Percentiles rank a stretch among this genome's conserved stretches.
These are phyloP conservation scores for Serendipita sp. DNA, from an alignment of 768 basidiomycete species.

Conservation along the genomic window DNA sequence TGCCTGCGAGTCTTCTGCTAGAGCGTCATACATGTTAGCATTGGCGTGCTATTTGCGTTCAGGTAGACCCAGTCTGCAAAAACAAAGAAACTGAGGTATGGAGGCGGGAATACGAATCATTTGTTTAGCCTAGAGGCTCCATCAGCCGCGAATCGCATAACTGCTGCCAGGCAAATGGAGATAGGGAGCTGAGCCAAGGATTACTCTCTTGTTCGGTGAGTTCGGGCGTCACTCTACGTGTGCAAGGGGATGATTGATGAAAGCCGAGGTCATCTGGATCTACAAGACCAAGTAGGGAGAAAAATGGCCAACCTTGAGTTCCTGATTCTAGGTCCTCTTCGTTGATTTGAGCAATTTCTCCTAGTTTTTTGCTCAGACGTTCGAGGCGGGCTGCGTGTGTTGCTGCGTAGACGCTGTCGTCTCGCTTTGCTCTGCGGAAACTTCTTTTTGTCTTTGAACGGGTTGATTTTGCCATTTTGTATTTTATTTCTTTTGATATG, in stretches of 20 bases:
- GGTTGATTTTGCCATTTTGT: conserved; percentile 62
- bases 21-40: background rate
- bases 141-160: background rate
- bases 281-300: background rate
- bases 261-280: background rate
- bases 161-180: background rate
- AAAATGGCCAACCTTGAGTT: conserved; percentile 11
- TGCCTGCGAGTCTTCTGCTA: background rate
- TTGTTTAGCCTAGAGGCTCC: background rate
- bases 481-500: background rate
- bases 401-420: conserved; percentile 53
- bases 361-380: conserved; percentile 52
- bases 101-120: background rate
- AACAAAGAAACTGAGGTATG: background rate
- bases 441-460: conserved; percentile 68
- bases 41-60: background rate
- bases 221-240: background rate
- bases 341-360: conserved; percentile 18
- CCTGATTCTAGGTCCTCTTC: conserved; percentile 15
- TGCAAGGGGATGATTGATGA: background rate
- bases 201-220: background rate
- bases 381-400: conserved; percentile 60
- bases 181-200: background rate
- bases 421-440: conserved; percentile 62
- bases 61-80: background rate